Evolutionary conservation across 2,329 filamentous ascomycete genomes (phyloP).

Genomic region (Fusarium dimerum): DNA sequence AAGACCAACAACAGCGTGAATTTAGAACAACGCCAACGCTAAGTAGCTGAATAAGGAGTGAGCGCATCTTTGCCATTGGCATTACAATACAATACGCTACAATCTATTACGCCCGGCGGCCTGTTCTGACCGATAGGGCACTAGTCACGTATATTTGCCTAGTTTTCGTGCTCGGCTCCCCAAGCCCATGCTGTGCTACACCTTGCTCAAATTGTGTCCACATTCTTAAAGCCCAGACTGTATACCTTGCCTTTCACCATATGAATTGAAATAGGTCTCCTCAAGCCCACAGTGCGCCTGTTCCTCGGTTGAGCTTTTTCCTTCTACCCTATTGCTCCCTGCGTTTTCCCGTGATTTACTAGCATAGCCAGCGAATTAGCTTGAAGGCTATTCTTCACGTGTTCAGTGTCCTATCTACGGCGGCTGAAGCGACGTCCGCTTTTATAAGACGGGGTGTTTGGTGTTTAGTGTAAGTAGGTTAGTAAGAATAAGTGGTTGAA

Average conservation of each 20-base stretch:
- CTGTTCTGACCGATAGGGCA: background rate
- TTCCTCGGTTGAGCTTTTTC: background rate
- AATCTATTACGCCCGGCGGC: background rate
- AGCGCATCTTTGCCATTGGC: no score
- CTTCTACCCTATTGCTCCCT: background rate
- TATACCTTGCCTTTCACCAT: background rate
- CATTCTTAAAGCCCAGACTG: background rate
- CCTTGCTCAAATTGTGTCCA: constrained; percentile 1
- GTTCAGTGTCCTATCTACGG: constrained; percentile 4
- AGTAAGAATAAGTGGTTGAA: constrained; percentile 3
- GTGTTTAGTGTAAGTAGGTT: constrained; percentile 4
- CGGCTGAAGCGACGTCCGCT: background rate
- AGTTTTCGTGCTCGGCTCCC: no score
- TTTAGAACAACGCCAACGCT: no score
- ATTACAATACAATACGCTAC: no score
- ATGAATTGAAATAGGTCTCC: background rate
- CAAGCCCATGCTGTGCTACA: background rate
- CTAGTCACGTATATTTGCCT: background rate
- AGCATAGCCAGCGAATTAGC: constrained; percentile 1
- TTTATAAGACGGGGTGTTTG: no score
- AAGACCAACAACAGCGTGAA: no score
- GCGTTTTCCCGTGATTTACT: constrained; percentile 2
- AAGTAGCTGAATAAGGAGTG: no score
- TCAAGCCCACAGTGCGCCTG: background rate
- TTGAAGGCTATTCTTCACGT: constrained; percentile 5